Base-by-base conservation (phyloP, 225 moss, liverwort and hornwort species). In the Thuidium tamariscinum region DNA sequence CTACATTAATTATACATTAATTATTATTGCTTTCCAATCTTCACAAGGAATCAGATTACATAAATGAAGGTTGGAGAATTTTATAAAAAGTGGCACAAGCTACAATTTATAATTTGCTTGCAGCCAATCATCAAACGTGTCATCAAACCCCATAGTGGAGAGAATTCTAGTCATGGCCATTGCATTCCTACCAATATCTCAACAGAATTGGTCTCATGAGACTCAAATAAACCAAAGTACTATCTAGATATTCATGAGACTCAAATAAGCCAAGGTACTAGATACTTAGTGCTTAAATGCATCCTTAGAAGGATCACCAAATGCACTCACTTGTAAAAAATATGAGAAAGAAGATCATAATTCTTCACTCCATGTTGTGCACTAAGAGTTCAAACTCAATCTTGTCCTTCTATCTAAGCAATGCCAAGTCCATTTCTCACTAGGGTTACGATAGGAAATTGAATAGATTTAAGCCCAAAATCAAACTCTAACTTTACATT, bases 361-460 rank as follows among this genome's bases (percentile, higher is more conserved):
- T 70, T 42, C 16, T 42, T 16, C 7, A 9, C 70, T 70, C 14
- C 25, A 25, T 25, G 25, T 2, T 14, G n/a, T n/a, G 9, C 41
- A 25, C 25, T 14, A 9, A 26, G 42, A 70, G 27, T 9, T 41
- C 26, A 26, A 69, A 26, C 70, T 27, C 9, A 15, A 76, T 34
- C 88, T 93, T 85, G 72, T 92, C 91, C 77, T 95, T 92, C 89
- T 95, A n/a, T n/a, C n/a, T n/a, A n/a, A n/a, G n/a, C n/a, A n/a
- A n/a, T n/a, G n/a, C n/a, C n/a, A n/a, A n/a, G 76, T 60, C 39
- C n/a, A 48, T 23, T 44, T 44, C 44, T 44, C 44, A 9, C 9
- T 61, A 68, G 20, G n/a, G 42, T 5, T 30, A 74, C 32, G 49
- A 32, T 49, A 48, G 4, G 49, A 12, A 74, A 34, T 51, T 34